These are phyloP conservation scores for Pleochaeta shiraiana DNA, from an alignment of 2,329 filamentous ascomycete genomes.

Conservation along the genomic window DNA sequence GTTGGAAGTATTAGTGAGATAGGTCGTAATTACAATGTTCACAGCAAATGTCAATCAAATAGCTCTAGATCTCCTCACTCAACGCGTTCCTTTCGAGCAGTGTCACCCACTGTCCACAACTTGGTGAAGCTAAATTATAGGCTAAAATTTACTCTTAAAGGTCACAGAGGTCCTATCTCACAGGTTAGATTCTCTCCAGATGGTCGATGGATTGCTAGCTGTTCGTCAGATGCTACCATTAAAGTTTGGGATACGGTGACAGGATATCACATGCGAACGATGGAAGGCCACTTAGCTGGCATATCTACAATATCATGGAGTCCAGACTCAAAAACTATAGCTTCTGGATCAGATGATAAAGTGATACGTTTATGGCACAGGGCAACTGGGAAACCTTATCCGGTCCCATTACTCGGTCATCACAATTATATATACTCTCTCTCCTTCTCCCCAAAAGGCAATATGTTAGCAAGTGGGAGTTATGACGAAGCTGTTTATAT, in stretches of 20 bases:
- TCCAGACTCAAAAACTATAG: conserved; percentile 68
- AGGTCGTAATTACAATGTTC: conserved; percentile 13
- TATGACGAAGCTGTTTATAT: conserved; percentile 96
- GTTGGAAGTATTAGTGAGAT: conserved; percentile 15
- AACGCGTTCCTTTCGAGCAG: conserved; percentile 12
- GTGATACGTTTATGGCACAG: conserved; percentile 82
- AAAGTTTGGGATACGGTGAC: conserved; percentile 75
- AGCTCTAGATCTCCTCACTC: conserved; percentile 12
- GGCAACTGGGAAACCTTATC: conserved; percentile 33
- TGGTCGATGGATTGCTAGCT: conserved; percentile 72
- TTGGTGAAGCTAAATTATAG: conserved; percentile 21
- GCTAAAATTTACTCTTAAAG: conserved; percentile 46
- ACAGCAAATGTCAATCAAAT: conserved; percentile 11
- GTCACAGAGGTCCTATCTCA: conserved; percentile 60
- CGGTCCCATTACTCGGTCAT: conserved; percentile 50
- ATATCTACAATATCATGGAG: conserved; percentile 90
- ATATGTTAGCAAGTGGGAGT: conserved; percentile 84
- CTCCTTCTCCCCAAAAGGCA: conserved; percentile 93
- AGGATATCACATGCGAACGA: conserved; percentile 62
- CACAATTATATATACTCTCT: conserved; percentile 93
- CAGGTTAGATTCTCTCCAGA: conserved; percentile 83
- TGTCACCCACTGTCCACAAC: conserved; percentile 10
- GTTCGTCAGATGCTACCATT: conserved; percentile 72
- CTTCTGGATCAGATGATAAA: conserved; percentile 91
- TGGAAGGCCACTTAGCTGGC: conserved; percentile 84